A percentile compares a stretch with the other conserved stretches of the same genome.
phyloP scores from a whole-genome alignment of 2,329 filamentous ascomycete genomes.

The Alternaria burnsii region DNA sequence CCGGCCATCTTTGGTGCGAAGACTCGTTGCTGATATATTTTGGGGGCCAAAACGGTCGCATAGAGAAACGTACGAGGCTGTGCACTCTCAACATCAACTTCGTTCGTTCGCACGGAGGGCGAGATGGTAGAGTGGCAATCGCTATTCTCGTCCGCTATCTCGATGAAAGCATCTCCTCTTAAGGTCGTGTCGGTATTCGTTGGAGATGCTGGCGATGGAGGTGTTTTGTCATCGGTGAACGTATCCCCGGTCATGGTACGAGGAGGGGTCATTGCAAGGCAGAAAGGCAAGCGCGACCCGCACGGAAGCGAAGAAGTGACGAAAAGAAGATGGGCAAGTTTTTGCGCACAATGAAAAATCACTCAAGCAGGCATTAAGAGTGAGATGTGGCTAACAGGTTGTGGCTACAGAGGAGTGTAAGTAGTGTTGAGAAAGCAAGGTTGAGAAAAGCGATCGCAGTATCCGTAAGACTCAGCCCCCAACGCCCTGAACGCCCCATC shows the following conservation, averaged over 20 bases:
- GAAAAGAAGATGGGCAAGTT: slow-evolving; percentile 6
- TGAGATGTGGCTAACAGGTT: slow-evolving; percentile 35
- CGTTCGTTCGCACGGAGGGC: slow-evolving; percentile 18
- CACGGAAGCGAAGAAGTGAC: slow-evolving; percentile 16
- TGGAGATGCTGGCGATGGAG: slow-evolving; percentile 39
- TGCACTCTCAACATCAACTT: slow-evolving; percentile 32
- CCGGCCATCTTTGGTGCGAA: neutral
- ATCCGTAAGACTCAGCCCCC: slow-evolving; percentile 26
- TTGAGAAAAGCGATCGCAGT: slow-evolving; percentile 14
- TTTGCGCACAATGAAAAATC: slow-evolving; percentile 16
- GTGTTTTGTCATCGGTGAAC: slow-evolving; percentile 31
- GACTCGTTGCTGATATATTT: neutral
- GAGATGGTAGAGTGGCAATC: slow-evolving; percentile 22
- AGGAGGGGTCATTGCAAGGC: slow-evolving; percentile 35
- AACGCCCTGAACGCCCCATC: slow-evolving; percentile 24
- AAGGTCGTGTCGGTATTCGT: slow-evolving; percentile 42
- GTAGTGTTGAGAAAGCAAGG: slow-evolving; percentile 24
- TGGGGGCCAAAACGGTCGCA: slow-evolving; percentile 23
- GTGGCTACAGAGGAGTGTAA: slow-evolving; percentile 39
- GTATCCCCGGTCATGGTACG: slow-evolving; percentile 47
- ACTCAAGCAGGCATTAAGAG: slow-evolving; percentile 28
- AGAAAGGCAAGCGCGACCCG: slow-evolving; percentile 3
- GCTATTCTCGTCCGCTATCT: slow-evolving; percentile 31
- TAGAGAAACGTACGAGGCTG: slow-evolving; percentile 44
- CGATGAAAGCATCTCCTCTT: slow-evolving; percentile 43